Conservation (phyloP, 169 alveolate species). For the Eimeria praecox region DNA sequence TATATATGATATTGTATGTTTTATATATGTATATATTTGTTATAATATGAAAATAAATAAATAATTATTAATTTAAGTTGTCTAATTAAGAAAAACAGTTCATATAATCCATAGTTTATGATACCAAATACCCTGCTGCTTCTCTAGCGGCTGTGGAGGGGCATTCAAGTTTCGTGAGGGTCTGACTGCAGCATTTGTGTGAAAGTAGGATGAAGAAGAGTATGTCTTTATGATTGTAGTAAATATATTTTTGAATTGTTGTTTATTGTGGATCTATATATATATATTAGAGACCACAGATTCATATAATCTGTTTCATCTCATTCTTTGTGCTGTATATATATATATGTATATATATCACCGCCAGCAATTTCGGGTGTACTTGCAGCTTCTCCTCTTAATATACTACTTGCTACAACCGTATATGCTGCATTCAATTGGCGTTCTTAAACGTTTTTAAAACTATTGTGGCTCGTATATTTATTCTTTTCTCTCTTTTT, state of each 20-base stretch:
- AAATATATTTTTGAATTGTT: constrained; percentile 2
- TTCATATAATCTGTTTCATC: background rate
- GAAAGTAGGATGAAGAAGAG: background rate
- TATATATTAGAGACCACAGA: background rate
- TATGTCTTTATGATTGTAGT: background rate
- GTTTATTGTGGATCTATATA: background rate
- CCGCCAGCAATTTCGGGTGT: constrained; percentile 39
- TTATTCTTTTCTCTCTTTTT: background rate
- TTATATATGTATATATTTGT: background rate
- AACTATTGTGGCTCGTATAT: background rate
- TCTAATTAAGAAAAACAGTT: background rate
- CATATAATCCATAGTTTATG: background rate
- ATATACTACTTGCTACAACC: constrained; percentile 29
- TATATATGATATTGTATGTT: background rate
- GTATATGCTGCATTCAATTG: constrained; percentile 36
- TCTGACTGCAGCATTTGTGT: constrained; percentile 47
- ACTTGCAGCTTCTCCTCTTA: constrained; percentile 30
- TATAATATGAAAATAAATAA: no score
- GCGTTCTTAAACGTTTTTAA: constrained; percentile 25
- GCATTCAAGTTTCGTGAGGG: constrained; percentile 48
- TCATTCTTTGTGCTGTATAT: constrained; percentile 23
- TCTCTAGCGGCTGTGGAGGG: constrained; percentile 58
- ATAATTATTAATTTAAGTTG: background rate
- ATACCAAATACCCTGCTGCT: constrained; percentile 22
- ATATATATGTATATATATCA: background rate